Base-by-base conservation (phyloP, 768 basidiomycete genomes). In the Butyriboletus loyo region DNA sequence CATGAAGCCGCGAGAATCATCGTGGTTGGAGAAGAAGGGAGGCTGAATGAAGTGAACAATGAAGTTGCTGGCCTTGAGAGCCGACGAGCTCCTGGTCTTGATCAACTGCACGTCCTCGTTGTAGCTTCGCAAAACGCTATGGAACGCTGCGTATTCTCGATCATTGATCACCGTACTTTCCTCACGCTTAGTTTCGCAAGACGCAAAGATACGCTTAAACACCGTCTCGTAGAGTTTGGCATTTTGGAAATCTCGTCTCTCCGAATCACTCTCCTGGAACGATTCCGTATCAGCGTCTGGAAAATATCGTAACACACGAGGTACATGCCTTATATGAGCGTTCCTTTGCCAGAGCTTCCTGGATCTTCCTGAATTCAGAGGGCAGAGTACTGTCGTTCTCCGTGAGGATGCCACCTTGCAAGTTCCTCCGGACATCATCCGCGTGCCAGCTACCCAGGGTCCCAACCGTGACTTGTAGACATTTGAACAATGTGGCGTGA, bases 31-130 rank as follows among this genome's bases (percentile, higher is more conserved):
- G 35, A 52, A 62, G 19, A 62, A 62, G 0, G 50, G 54, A 1
- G 61, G 57, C 1, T 40, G 50, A 22, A 60, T 11, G 4, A 63
- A 54, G 46, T 59, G 14, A 1, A 48, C 24, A 7, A 32, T 13
- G 32, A 63, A 63, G 14, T 49, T 56, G 19, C 35, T 31, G 4
- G 47, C 27, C 28, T 42, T 53, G 35, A 53, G 22, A 19, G 35
- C 24, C 19, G 14, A 31, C 8, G 47, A 42, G 2, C 1, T 2
- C 4, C 21, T 5, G 0, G 0, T 0, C 4, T 7, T 5, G 19
- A 50, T 30, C 10, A 0, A n/a, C 13, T 0, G 0, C 19, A 11
- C 40, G 5, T 50, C 17, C 5, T 37, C 1, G 4, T 37, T 1
- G n/a, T 25, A 50, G 8, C 17, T 2, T 17, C 40, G 32, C 4